Base-by-base conservation (phyloP, 805 yeast species). In the Starmerella khaoyaiensis region DNA sequence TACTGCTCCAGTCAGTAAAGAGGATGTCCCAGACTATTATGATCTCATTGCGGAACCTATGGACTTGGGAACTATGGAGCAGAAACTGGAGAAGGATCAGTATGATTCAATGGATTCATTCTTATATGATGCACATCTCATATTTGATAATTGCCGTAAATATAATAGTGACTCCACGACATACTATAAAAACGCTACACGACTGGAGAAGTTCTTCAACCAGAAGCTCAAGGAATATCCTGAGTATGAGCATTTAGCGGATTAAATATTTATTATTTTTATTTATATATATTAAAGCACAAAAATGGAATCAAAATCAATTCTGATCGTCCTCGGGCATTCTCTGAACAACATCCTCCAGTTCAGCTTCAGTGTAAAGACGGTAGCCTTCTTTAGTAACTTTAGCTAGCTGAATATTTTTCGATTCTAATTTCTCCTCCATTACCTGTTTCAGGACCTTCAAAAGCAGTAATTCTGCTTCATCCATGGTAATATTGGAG, bases 371-470 rank as follows among this genome's bases (percentile, higher is more conserved):
- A 28, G 68, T 66, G 61, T 90, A 90, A 39, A 87, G 76, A 58
- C 76, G 71, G 62, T 84, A 90, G 0, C 97, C 97, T 26, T 68
- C 71, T 19, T 75, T 71, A 14, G 99, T 90, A 31, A 90, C 93
- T 50, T 86, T 71, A 35, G 98, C 93, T 51, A 90, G 70, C 65
- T 93, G 98, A 24, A 94, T 94, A 59, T 90, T 90, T 49, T 79
- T 80, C 39, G 93, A 78, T 60, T 90, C 96, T 53, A 90, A 67
- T 63, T 87, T 90, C 62, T 90, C 99, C 65, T 90, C 99, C 99
- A 90, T 90, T 31, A 90, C 99, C 63, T 90, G 98, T 59, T 86
- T 86, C 51, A 90, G 69, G 39, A 82, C 80, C 64, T 84, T 86
- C 55, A 90, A 69, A 5, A 86, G 78, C 55, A 90, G 67, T 29